A percentile compares a stretch with the other conserved stretches of the same genome.
These are phyloP conservation scores for Zygosaccharomyces lentus DNA, from an alignment of 805 yeast species.

Conservation along the genomic window DNA sequence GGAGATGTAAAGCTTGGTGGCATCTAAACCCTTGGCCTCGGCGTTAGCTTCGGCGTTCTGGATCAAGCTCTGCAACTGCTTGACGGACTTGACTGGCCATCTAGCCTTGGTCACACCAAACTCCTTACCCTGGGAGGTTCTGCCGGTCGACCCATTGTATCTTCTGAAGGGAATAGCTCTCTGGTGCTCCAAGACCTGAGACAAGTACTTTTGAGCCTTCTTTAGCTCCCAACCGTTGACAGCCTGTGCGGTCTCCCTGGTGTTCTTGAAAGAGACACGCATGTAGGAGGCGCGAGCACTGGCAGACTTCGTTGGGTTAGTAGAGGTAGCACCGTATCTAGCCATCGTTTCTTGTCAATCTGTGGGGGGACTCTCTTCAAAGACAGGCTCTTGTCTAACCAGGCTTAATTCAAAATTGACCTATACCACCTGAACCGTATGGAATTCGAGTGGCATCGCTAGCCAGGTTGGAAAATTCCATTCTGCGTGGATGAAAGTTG, in stretches of 20 bases:
- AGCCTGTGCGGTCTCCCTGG: slow-evolving; percentile 99
- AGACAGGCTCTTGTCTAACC: background rate
- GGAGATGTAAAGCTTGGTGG: slow-evolving; percentile 86
- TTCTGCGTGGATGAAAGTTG: slow-evolving; percentile 1
- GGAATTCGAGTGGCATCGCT: slow-evolving; percentile 5
- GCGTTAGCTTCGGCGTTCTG: slow-evolving; percentile 99
- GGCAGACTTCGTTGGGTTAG: slow-evolving; percentile 99
- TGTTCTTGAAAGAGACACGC: slow-evolving; percentile 99
- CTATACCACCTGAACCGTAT: slow-evolving; percentile 5
- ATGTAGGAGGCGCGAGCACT: slow-evolving; percentile 99
- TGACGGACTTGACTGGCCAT: slow-evolving; percentile 99
- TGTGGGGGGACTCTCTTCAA: background rate
- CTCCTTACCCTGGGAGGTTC: slow-evolving; percentile 99
- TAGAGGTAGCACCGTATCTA: slow-evolving; percentile 99
- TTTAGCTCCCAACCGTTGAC: slow-evolving; percentile 96
- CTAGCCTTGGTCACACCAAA: slow-evolving; percentile 99
- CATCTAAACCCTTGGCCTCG: slow-evolving; percentile 97
- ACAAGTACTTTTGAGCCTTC: slow-evolving; percentile 93
- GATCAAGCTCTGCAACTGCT: slow-evolving; percentile 89
- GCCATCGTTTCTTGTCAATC: slow-evolving; percentile 57
- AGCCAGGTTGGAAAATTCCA: slow-evolving; percentile 4
- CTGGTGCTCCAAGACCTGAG: slow-evolving; percentile 94
- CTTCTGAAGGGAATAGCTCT: slow-evolving; percentile 99
- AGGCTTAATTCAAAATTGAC: background rate
- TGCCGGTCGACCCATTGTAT: slow-evolving; percentile 93